These are phyloP conservation scores for Orobanche coerulescens DNA, from an alignment of 257 asterid genomes.

Conservation along the genomic window DNA sequence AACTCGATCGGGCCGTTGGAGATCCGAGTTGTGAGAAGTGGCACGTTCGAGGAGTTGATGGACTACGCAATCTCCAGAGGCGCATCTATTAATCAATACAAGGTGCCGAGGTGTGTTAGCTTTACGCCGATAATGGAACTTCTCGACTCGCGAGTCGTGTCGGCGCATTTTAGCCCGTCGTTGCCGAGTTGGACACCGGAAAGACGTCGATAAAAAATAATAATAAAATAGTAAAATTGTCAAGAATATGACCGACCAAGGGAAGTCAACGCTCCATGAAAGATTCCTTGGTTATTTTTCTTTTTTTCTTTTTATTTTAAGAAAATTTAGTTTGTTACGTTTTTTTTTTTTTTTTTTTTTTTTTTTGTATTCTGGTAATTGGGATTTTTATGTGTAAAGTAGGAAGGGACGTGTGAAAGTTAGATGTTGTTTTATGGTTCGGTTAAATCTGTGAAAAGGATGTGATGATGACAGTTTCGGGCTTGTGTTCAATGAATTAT, in stretches of 20 bases:
- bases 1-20: conserved; percentile 86
- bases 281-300: conserved; percentile 26
- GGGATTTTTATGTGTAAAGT: conserved; percentile 49
- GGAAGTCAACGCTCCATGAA: conserved; percentile 28
- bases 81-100: conserved; percentile 92
- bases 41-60: conserved; percentile 93
- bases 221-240: neutral
- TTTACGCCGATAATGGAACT: conserved; percentile 84
- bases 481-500: conserved; percentile 33
- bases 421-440: conserved; percentile 36
- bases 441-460: conserved; percentile 42
- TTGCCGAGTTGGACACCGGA: conserved; percentile 84
- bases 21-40: conserved; percentile 76
- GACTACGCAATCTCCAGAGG: conserved; percentile 96
- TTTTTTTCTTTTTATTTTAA: neutral
- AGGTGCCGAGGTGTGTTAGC: conserved; percentile 84
- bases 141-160: conserved; percentile 79
- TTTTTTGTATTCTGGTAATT: conserved; percentile 18
- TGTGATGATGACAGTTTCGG: conserved; percentile 35
- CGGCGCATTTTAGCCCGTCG: conserved; percentile 75
- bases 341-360: neutral
- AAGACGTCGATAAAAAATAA: conserved; percentile 43
- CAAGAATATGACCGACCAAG: conserved; percentile 15
- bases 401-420: conserved; percentile 39
- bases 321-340: neutral